Evolutionary conservation across 2,329 filamentous ascomycete species (phyloP).

Genomic region (Apiospora kogelbergensis): DNA sequence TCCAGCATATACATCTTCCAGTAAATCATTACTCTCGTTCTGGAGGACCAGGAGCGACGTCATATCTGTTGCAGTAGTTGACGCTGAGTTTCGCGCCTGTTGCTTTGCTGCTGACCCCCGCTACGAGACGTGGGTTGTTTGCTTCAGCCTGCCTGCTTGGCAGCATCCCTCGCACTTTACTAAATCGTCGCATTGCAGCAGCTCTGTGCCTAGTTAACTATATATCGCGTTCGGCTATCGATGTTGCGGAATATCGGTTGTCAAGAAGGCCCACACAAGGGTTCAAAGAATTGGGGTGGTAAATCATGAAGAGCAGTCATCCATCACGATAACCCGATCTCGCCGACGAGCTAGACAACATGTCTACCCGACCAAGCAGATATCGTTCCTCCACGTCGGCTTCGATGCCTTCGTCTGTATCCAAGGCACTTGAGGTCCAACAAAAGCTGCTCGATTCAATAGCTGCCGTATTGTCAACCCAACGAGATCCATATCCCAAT

Average conservation of each 20-base stretch:
- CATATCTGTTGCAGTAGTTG: background rate
- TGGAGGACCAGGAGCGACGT: background rate
- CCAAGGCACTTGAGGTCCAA: slow-evolving; percentile 62
- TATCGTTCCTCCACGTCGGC: slow-evolving; percentile 64
- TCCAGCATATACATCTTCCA: background rate
- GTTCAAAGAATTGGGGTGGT: background rate
- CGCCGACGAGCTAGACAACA: slow-evolving; percentile 32
- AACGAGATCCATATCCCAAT: slow-evolving; percentile 47
- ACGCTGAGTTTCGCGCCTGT: background rate
- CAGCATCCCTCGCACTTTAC: background rate
- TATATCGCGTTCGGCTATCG: background rate
- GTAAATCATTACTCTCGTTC: background rate
- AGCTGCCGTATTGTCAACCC: slow-evolving; percentile 33
- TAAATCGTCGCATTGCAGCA: background rate
- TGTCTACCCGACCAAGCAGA: slow-evolving; percentile 54
- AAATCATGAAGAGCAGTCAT: slow-evolving; percentile 6
- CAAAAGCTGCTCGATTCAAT: slow-evolving; percentile 53
- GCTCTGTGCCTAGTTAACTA: background rate
- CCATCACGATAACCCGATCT: slow-evolving; percentile 1
- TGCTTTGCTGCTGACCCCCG: background rate
- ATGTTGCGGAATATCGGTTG: background rate
- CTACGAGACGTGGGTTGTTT: background rate
- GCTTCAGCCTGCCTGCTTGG: background rate
- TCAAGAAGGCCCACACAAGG: slow-evolving; percentile 1
- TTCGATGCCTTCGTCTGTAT: slow-evolving; percentile 54